Conservation (phyloP, 73 alveolate species). For the Paramecium bursaria region DNA sequence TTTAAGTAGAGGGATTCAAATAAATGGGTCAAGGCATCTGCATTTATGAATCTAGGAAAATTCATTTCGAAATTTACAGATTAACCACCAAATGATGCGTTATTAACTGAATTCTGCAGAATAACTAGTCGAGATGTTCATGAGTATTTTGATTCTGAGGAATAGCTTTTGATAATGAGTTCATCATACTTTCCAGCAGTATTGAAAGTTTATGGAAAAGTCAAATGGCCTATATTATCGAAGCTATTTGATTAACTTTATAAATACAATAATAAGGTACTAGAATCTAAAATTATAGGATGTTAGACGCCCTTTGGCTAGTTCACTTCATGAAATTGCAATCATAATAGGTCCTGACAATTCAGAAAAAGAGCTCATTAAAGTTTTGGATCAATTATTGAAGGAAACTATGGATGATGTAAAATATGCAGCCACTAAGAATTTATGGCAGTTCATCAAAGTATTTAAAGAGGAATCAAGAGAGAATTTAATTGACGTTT, state of each 20-base stretch:
- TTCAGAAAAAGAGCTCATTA: conserved; percentile 70
- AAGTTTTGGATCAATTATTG: conserved; percentile 65
- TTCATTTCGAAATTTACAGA: conserved; percentile 76
- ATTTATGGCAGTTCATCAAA: conserved; percentile 61
- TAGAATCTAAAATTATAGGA: background rate
- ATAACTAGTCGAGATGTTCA: conserved; percentile 48
- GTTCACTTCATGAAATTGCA: conserved; percentile 76
- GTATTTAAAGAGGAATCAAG: conserved; percentile 62
- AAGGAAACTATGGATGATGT: conserved; percentile 70
- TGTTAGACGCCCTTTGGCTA: conserved; percentile 73
- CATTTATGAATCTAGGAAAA: conserved; percentile 79
- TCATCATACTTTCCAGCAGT: conserved; percentile 83
- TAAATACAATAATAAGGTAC: background rate
- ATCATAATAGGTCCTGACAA: conserved; percentile 72
- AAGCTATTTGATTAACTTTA: conserved; percentile 22
- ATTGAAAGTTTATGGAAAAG: conserved; percentile 75
- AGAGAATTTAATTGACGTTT: conserved; percentile 67
- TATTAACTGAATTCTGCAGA: conserved; percentile 77
- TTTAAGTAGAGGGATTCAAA: conserved; percentile 44
- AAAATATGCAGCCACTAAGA: conserved; percentile 54
- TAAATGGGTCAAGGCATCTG: conserved; percentile 88
- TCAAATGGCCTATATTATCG: conserved; percentile 75
- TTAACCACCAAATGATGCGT: conserved; percentile 69
- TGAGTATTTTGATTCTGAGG: conserved; percentile 64
- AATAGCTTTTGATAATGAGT: conserved; percentile 75